Evolutionary conservation across 1,284 basidiomycete species (phyloP).

Genomic region (Moniliophthora roreri): DNA sequence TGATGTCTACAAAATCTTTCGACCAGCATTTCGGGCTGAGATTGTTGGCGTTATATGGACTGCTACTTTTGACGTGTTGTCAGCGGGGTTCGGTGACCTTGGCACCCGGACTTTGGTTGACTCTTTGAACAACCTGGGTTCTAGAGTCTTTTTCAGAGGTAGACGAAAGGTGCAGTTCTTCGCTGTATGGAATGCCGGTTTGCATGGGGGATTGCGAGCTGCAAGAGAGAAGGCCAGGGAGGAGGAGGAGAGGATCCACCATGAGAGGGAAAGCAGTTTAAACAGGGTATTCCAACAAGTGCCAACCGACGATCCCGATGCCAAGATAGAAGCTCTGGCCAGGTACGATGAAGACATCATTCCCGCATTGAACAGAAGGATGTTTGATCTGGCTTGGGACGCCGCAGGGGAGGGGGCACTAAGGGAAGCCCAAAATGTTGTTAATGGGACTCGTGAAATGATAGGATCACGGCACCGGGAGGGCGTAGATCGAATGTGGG

Average conservation of each 20-base stretch:
- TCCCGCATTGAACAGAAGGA: neutral
- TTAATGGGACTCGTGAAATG: neutral
- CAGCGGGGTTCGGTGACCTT: neutral
- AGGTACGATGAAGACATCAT: no score
- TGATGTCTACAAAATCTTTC: neutral
- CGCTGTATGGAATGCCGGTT: neutral
- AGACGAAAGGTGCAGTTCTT: neutral
- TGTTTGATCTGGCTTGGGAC: slow-evolving; percentile 6
- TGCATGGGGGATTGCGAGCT: neutral
- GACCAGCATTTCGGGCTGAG: neutral
- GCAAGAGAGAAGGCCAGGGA: neutral
- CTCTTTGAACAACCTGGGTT: neutral
- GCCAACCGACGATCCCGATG: neutral
- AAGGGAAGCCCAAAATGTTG: neutral
- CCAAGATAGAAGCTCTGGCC: no score
- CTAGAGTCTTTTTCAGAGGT: neutral
- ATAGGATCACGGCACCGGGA: neutral
- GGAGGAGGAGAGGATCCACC: neutral
- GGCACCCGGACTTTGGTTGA: neutral
- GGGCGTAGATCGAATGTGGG: neutral
- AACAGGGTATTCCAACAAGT: neutral
- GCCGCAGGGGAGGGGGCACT: neutral
- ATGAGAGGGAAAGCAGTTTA: neutral
- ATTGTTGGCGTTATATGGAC: neutral
- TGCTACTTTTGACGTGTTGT: neutral